Evolutionary conservation across 257 asterid genomes (phyloP).

Genomic region (Gentiana macrophylla): DNA sequence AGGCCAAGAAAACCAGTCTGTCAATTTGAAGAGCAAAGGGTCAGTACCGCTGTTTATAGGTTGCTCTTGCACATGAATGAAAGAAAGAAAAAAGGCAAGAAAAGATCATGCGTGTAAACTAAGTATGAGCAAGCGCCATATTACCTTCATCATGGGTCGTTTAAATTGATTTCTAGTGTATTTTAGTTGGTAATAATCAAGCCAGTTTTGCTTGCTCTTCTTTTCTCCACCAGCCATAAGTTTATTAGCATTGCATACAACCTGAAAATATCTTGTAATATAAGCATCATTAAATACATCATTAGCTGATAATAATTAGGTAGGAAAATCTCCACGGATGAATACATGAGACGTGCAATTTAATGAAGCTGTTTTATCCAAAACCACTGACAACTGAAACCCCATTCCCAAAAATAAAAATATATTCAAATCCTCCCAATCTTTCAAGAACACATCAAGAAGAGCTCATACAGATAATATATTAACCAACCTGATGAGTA

Average conservation of each 20-base stretch:
- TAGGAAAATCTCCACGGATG: not conserved
- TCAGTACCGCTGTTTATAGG: not conserved
- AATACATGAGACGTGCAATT: no score
- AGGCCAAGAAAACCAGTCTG: constrained; percentile 95
- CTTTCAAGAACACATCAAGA: no score
- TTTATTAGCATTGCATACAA: constrained; percentile 62
- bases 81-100: not conserved
- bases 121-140: not conserved
- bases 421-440: no score
- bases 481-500: constrained; percentile 59
- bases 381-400: no score
- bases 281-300: not conserved
- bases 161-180: constrained; percentile 53
- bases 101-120: not conserved
- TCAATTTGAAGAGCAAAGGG: constrained; percentile 11
- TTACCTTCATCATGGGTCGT: constrained; percentile 80
- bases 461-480: not conserved
- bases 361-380: no score
- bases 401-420: no score
- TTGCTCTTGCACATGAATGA: no score
- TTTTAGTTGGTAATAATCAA: constrained; percentile 71
- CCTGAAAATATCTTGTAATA: constrained; percentile 11
- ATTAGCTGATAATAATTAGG: not conserved
- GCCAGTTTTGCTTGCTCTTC: constrained; percentile 81
- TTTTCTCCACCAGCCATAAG: constrained; percentile 75